Percentiles rank a stretch among this genome's conserved stretches.
Conservation (phyloP, 805 yeast species). For the Candida vaughaniae region DNA sequence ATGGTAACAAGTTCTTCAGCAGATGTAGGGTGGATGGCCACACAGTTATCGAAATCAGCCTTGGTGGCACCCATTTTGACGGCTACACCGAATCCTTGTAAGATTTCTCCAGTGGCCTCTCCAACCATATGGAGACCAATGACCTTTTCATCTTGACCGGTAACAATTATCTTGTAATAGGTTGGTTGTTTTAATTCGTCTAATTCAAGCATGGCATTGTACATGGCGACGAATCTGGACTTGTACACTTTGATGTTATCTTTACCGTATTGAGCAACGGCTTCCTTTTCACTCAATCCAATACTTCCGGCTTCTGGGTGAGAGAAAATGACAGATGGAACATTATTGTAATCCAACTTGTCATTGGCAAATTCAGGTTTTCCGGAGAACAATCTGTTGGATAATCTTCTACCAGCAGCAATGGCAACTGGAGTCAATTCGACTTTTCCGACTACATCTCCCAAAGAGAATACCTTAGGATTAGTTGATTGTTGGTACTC, state of each 20-base stretch:
- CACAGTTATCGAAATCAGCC: conserved; percentile 90
- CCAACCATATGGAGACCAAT: conserved; percentile 95
- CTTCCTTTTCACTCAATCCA: conserved; percentile 81
- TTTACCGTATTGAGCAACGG: conserved; percentile 74
- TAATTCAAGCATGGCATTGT: conserved; percentile 74
- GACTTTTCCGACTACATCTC: conserved; percentile 90
- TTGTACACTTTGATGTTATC: conserved; percentile 79
- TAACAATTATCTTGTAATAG: conserved; percentile 75
- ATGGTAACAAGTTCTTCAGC: conserved; percentile 97
- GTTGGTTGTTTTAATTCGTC: conserved; percentile 78
- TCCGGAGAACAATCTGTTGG: conserved; percentile 86
- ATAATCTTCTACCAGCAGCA: conserved; percentile 93
- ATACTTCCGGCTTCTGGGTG: conserved; percentile 98
- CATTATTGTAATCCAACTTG: conserved; percentile 80
- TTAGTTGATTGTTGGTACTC: conserved; percentile 84
- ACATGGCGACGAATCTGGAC: conserved; percentile 87
- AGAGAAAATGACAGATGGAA: conserved; percentile 95
- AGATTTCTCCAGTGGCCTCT: conserved; percentile 83
- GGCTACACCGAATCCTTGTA: conserved; percentile 99
- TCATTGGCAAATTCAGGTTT: conserved; percentile 64
- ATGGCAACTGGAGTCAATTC: conserved; percentile 98
- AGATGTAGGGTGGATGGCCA: conserved; percentile 97
- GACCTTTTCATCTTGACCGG: conserved; percentile 85
- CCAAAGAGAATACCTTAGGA: conserved; percentile 74
- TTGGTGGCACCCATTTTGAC: conserved; percentile 99